phyloP scores from a whole-genome alignment of 164 flowering plant species.

The Vitis rupestris region DNA sequence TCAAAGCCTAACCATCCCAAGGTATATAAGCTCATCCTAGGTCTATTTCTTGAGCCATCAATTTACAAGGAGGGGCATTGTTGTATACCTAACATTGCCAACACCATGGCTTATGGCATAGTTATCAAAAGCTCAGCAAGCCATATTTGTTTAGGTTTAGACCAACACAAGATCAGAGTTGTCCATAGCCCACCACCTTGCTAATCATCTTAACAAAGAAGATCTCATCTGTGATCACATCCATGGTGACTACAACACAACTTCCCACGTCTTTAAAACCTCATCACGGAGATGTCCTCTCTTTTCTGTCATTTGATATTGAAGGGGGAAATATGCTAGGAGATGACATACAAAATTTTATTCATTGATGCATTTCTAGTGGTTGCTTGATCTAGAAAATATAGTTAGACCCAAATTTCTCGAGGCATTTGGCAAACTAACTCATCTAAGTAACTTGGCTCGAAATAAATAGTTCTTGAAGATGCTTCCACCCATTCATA shows the following conservation, averaged over 20 bases:
- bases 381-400: constrained; percentile 28
- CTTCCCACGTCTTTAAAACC: background rate
- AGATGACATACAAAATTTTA: background rate
- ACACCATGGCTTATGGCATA: constrained; percentile 12
- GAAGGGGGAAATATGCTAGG: constrained; percentile 7
- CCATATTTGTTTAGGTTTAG: constrained; percentile 6
- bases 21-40: too few relatives aligned
- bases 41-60: too few relatives aligned
- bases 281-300: background rate
- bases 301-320: constrained; percentile 3
- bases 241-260: background rate
- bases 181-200: background rate
- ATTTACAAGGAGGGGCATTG: too few relatives aligned
- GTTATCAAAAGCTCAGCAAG: background rate
- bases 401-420: constrained; percentile 27
- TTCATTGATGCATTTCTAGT: background rate
- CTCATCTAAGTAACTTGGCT: constrained; percentile 28
- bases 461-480: constrained; percentile 23
- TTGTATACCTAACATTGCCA: too few relatives aligned
- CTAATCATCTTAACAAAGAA: background rate
- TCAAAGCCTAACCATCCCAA: too few relatives aligned
- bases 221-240: background rate
- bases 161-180: background rate
- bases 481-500: constrained; percentile 18
- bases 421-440: constrained; percentile 19